Percentiles rank a stretch among this genome's conserved stretches.
Conservation (phyloP, 768 basidiomycete genomes). For the Chalciporus chontae region DNA sequence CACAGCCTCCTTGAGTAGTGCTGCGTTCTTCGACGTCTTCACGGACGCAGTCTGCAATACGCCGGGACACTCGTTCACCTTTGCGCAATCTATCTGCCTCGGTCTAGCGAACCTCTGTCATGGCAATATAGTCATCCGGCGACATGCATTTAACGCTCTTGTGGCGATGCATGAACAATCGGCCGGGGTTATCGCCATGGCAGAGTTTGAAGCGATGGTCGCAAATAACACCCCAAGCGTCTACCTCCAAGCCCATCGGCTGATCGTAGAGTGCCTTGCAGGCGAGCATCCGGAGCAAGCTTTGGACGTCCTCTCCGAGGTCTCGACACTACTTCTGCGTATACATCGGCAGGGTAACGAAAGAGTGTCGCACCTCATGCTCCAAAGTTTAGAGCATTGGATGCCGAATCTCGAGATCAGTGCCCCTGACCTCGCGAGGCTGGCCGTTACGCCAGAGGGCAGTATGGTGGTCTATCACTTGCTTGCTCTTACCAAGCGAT, state of each 20-base stretch:
- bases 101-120: slow-evolving; percentile 85
- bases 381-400: slow-evolving; percentile 85
- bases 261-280: slow-evolving; percentile 75
- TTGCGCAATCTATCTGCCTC: slow-evolving; percentile 72
- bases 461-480: slow-evolving; percentile 72
- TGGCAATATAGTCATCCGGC: slow-evolving; percentile 56
- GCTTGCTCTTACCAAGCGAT: slow-evolving; percentile 77
- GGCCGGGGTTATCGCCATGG: slow-evolving; percentile 64
- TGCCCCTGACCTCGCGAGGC: slow-evolving; percentile 43
- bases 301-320: slow-evolving; percentile 61
- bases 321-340: slow-evolving; percentile 69
- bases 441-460: slow-evolving; percentile 42
- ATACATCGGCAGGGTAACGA: slow-evolving; percentile 49
- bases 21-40: slow-evolving; percentile 75
- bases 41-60: slow-evolving; percentile 60
- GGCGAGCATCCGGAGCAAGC: slow-evolving; percentile 70
- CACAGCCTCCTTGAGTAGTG: slow-evolving; percentile 51
- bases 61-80: slow-evolving; percentile 58
- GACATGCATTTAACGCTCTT: slow-evolving; percentile 74
- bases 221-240: slow-evolving; percentile 70
- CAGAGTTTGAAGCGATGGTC: slow-evolving; percentile 69
- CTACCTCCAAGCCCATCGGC: slow-evolving; percentile 76
- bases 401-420: slow-evolving; percentile 59
- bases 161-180: slow-evolving; percentile 68
- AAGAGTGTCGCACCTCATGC: slow-evolving; percentile 53